Conservation (phyloP, 805 yeast species). For the Ogataea angusta region DNA sequence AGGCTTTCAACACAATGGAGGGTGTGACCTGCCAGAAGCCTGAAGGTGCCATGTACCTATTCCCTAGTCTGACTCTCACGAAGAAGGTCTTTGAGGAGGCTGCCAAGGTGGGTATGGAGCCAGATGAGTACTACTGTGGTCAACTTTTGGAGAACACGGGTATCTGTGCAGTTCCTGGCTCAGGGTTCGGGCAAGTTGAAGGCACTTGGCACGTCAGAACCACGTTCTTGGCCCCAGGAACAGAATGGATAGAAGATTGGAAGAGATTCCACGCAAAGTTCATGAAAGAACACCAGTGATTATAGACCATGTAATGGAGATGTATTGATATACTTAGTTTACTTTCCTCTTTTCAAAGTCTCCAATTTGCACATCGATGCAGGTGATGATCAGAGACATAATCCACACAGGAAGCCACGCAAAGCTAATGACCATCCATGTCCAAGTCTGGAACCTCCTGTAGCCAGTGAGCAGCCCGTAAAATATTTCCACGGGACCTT, state of each 20-base stretch:
- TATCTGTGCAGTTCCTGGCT: constrained; percentile 95
- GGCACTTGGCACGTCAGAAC: constrained; percentile 94
- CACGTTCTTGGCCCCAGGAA: constrained; percentile 94
- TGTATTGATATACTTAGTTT: neutral
- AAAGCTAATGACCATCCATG: constrained; percentile 69
- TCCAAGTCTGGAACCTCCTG: constrained; percentile 73
- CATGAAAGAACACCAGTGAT: constrained; percentile 49
- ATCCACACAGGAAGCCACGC: constrained; percentile 89
- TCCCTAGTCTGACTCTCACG: constrained; percentile 73
- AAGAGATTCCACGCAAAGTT: constrained; percentile 73
- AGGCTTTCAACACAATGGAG: constrained; percentile 72
- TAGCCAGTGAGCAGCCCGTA: constrained; percentile 59
- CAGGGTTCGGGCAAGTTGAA: constrained; percentile 91
- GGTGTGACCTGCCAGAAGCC: constrained; percentile 87
- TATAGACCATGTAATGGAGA: neutral
- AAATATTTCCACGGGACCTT: constrained; percentile 41
- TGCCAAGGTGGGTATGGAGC: constrained; percentile 47
- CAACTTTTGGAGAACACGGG: constrained; percentile 84
- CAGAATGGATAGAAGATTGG: constrained; percentile 83
- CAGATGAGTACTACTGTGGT: constrained; percentile 89
- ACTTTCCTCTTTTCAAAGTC: constrained; percentile 12
- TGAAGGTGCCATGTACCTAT: constrained; percentile 96
- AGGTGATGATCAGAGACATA: constrained; percentile 22
- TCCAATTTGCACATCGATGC: constrained; percentile 19
- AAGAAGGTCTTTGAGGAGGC: constrained; percentile 64